These are phyloP conservation scores for Endoconidiophora polonica DNA, from an alignment of 2,329 filamentous ascomycete genomes.

Conservation along the genomic window DNA sequence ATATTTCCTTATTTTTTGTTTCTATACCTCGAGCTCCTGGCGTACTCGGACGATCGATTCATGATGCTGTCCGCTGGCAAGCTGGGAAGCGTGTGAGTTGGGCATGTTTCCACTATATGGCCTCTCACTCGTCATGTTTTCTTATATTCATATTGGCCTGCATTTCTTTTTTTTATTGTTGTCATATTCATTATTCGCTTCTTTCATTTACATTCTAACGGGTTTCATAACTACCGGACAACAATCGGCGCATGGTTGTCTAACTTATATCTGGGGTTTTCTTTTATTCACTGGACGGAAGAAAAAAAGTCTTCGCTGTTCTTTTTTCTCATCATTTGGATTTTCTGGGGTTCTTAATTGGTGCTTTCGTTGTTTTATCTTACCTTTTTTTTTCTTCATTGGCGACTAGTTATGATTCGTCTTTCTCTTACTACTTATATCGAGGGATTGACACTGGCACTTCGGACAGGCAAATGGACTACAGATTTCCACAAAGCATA, in stretches of 20 bases:
- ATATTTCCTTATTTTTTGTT: no score
- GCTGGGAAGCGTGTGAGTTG: constrained; percentile 5
- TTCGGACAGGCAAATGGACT: no score
- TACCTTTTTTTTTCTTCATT: constrained; percentile 10
- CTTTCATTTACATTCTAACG: constrained; percentile 4
- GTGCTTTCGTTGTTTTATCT: constrained; percentile 13
- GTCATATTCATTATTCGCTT: constrained; percentile 11
- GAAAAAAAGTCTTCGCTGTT: constrained; percentile 9
- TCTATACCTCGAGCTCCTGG: no score
- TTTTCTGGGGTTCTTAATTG: background rate
- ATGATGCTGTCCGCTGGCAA: background rate
- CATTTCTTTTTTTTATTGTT: constrained; percentile 13
- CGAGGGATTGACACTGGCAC: constrained; percentile 9
- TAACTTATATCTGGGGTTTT: background rate
- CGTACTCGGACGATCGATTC: no score
- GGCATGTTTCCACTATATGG: constrained; percentile 11
- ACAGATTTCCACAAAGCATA: constrained; percentile 1
- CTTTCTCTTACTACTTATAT: constrained; percentile 12
- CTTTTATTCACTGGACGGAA: constrained; percentile 6
- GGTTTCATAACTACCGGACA: constrained; percentile 1
- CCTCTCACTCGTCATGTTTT: constrained; percentile 8
- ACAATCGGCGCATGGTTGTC: background rate
- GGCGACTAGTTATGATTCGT: background rate
- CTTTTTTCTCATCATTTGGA: constrained; percentile 12
- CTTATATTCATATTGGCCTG: constrained; percentile 6